These are phyloP conservation scores for Saccharomyces hybrid DNA, from an alignment of 1,139 yeast species.

Conservation along the genomic window DNA sequence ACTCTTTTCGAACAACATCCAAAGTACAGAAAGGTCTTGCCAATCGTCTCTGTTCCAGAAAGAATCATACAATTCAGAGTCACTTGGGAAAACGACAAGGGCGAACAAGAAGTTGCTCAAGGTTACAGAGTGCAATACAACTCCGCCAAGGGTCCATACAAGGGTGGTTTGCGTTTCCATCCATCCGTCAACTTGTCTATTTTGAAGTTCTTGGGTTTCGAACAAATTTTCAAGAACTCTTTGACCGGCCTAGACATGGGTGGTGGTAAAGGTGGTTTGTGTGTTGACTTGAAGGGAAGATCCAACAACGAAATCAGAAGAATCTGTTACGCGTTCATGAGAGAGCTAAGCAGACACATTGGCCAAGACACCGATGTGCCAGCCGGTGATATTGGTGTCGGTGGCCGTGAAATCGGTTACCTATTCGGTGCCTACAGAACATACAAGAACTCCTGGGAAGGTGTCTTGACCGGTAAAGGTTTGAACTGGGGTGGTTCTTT, in stretches of 20 bases:
- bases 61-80: slow-evolving; percentile 96
- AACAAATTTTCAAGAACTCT: slow-evolving; percentile 97
- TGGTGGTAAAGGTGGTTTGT: slow-evolving; percentile 99
- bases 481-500: slow-evolving; percentile 98
- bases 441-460: slow-evolving; percentile 89
- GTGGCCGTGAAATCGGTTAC: slow-evolving; percentile 90
- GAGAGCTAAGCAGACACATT: slow-evolving; percentile 91
- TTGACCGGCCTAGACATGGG: slow-evolving; percentile 96
- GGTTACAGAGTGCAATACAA: slow-evolving; percentile 98
- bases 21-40: slow-evolving; percentile 79
- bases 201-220: slow-evolving; percentile 93
- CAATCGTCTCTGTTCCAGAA: slow-evolving; percentile 91
- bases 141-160: slow-evolving; percentile 97
- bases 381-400: slow-evolving; percentile 93
- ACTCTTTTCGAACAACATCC: slow-evolving; percentile 86
- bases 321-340: slow-evolving; percentile 93
- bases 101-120: slow-evolving; percentile 85
- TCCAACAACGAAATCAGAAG: slow-evolving; percentile 91
- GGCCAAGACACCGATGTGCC: slow-evolving; percentile 98
- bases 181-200: slow-evolving; percentile 93
- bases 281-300: slow-evolving; percentile 94
- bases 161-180: slow-evolving; percentile 98
- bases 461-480: slow-evolving; percentile 97
- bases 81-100: slow-evolving; percentile 94
- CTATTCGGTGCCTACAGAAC: slow-evolving; percentile 95